Conservation (phyloP, 2,329 filamentous ascomycete species). For the Alternaria solani region DNA sequence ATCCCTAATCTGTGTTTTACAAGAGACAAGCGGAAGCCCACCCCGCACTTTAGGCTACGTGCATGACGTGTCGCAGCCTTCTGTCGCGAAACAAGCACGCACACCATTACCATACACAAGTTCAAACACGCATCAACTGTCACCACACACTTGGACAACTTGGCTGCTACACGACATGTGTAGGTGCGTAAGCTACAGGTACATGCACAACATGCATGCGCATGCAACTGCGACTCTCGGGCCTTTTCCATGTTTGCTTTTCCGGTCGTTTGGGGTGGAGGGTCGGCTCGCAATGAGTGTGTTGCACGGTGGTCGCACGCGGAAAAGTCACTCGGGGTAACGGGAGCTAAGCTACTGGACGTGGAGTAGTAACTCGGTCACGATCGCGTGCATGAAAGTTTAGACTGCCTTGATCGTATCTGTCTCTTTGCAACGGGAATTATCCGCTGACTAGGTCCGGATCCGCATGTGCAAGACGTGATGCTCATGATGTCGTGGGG, state of each 20-base stretch:
- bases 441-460: constrained; percentile 15
- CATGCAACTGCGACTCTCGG: constrained; percentile 2
- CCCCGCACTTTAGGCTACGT: constrained; percentile 1
- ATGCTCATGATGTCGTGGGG: constrained; percentile 20
- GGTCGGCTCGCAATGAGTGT: constrained; percentile 3
- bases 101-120: constrained; percentile 6
- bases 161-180: constrained; percentile 1
- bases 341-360: constrained; percentile 16
- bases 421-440: constrained; percentile 11
- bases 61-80: constrained; percentile 11
- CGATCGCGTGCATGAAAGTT: not conserved
- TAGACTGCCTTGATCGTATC: not conserved
- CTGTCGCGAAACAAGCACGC: constrained; percentile 7
- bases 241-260: constrained; percentile 1
- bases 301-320: not conserved
- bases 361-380: not conserved
- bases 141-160: constrained; percentile 9
- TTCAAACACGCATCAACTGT: constrained; percentile 3
- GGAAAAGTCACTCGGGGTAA: constrained; percentile 19
- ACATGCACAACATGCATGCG: not conserved
- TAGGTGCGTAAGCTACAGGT: constrained; percentile 2
- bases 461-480: constrained; percentile 15
- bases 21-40: not conserved
- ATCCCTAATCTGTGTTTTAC: not conserved
- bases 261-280: constrained; percentile 2